A percentile compares a stretch with the other conserved stretches of the same genome.
These are phyloP conservation scores for Neocallimastix lanati DNA, from an alignment of 192 early-diverging fungal genomes.

Conservation along the genomic window DNA sequence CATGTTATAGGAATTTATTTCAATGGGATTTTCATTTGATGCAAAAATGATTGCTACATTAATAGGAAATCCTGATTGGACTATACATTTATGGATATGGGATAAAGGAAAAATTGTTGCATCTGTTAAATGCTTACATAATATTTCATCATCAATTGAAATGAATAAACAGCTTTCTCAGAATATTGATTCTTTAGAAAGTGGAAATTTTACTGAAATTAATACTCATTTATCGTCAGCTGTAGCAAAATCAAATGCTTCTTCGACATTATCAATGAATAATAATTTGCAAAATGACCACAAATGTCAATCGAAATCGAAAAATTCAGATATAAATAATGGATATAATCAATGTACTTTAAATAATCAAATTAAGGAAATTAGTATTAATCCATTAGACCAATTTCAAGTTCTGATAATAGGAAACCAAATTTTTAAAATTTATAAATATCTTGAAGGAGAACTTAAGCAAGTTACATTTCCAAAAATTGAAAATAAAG, in stretches of 20 bases:
- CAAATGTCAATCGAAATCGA: neutral
- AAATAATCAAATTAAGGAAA: neutral
- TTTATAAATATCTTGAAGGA: neutral
- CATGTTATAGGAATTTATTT: constrained; percentile 35
- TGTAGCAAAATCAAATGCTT: neutral
- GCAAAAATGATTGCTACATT: constrained; percentile 34
- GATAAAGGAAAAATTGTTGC: constrained; percentile 1
- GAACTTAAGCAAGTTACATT: neutral
- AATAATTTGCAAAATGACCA: neutral
- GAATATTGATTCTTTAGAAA: neutral
- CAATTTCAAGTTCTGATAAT: neutral
- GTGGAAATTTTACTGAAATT: too few relatives aligned
- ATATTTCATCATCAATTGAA: neutral
- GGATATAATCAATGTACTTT: neutral
- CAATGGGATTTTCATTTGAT: constrained; percentile 32
- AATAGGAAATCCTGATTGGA: constrained; percentile 34
- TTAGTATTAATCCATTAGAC: neutral
- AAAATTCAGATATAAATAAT: neutral
- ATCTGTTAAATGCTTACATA: neutral
- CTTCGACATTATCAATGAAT: neutral
- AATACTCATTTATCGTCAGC: neutral
- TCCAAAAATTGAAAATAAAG: neutral
- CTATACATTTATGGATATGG: constrained; percentile 35
- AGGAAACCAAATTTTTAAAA: neutral
- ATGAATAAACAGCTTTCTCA: neutral